A percentile compares a stretch with the other conserved stretches of the same genome.
Evolutionary conservation across 257 asterid genomes (phyloP).

Genomic region (Solanum virginianum): DNA sequence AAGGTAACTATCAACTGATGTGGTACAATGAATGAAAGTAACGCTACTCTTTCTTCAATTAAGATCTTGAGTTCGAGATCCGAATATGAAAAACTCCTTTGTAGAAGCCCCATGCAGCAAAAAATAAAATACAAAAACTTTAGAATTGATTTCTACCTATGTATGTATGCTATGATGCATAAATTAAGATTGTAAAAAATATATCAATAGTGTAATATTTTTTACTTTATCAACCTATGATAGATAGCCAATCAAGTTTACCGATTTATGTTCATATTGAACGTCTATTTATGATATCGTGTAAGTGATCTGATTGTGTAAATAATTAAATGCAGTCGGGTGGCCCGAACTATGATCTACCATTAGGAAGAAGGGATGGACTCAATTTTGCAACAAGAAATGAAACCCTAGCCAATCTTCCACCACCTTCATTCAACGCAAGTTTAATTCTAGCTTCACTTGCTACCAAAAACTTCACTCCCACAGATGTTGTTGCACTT

Average conservation of each 20-base stretch:
- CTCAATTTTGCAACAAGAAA: constrained; percentile 25
- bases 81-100: too few species aligned
- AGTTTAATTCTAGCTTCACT: constrained; percentile 28
- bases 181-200: too few species aligned
- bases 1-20: too few species aligned
- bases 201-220: too few species aligned
- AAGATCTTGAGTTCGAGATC: too few species aligned
- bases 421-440: constrained; percentile 46
- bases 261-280: not conserved
- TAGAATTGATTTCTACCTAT: not conserved
- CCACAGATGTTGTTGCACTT: constrained; percentile 59
- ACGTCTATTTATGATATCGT: not conserved
- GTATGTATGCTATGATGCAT: too few species aligned
- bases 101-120: too few species aligned
- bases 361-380: constrained; percentile 59
- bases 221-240: not conserved
- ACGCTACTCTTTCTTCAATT: too few species aligned
- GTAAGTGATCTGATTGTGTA: not conserved
- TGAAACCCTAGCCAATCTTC: constrained; percentile 45
- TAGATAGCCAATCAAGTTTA: not conserved
- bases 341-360: constrained; percentile 47
- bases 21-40: too few species aligned
- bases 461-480: constrained; percentile 28
- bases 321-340: constrained; percentile 26
- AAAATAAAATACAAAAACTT: too few species aligned